A percentile compares a stretch with the other conserved stretches of the same genome.
phyloP scores from a whole-genome alignment of 23 red algal genomes.

The Pyropia yezoensis region DNA sequence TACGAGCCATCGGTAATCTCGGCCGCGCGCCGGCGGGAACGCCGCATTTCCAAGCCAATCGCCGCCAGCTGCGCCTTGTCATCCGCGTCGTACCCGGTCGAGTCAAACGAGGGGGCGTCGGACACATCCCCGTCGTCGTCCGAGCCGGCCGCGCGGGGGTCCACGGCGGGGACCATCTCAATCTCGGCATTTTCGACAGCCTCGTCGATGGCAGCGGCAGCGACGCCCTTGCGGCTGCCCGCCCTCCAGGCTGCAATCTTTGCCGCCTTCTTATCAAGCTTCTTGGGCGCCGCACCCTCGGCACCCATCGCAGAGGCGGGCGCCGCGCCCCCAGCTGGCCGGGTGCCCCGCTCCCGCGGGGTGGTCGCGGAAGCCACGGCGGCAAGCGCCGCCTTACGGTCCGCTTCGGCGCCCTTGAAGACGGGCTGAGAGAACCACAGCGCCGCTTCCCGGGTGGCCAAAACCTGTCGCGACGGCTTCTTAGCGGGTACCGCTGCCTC shows the following conservation, averaged over 20 bases:
- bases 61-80: constrained; percentile 72
- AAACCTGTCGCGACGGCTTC: too few species aligned
- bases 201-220: not conserved
- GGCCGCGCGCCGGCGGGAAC: constrained; percentile 29
- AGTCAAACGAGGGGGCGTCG: constrained; percentile 33
- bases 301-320: too few species aligned
- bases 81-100: constrained; percentile 48
- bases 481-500: too few species aligned
- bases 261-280: too few species aligned
- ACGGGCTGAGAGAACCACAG: constrained; percentile 59
- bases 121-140: not conserved
- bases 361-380: not conserved
- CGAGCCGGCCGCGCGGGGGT: not conserved
- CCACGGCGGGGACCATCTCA: not conserved
- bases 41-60: constrained; percentile 46
- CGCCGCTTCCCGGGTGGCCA: constrained; percentile 25
- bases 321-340: too few species aligned
- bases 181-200: not conserved
- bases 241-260: too few species aligned
- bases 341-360: too few species aligned
- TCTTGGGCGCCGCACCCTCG: too few species aligned
- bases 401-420: constrained; percentile 26
- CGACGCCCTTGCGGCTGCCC: not conserved
- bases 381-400: not conserved
- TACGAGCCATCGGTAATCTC: constrained; percentile 78